These are phyloP conservation scores for Hypoxylon sp. DNA, from an alignment of 2,329 filamentous ascomycete genomes.

Conservation along the genomic window DNA sequence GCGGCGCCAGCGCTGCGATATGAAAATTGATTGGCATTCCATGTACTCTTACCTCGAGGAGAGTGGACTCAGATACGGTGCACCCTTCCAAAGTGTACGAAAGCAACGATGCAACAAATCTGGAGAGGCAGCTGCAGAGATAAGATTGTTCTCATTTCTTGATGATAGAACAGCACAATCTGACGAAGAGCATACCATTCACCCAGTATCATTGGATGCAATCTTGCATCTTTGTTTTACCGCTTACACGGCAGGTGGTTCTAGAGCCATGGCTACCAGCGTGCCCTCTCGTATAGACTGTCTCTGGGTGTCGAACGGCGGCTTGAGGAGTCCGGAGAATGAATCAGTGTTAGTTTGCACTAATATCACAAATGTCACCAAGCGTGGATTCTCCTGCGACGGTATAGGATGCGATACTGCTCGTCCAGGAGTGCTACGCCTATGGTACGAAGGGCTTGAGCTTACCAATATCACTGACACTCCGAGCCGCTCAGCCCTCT, in stretches of 20 bases:
- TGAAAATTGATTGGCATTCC: too few species aligned
- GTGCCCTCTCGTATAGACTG: slow-evolving; percentile 25
- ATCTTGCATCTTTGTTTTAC: slow-evolving; percentile 29
- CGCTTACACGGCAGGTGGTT: slow-evolving; percentile 27
- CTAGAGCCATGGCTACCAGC: slow-evolving; percentile 29
- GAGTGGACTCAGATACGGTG: too few species aligned
- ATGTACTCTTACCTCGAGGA: too few species aligned
- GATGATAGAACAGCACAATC: too few species aligned
- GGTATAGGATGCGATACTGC: background rate
- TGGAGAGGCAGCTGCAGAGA: too few species aligned
- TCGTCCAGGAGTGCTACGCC: background rate
- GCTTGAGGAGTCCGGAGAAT: slow-evolving; percentile 6
- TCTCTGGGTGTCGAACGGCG: slow-evolving; percentile 34
- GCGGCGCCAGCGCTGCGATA: too few species aligned
- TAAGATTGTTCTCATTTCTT: too few species aligned
- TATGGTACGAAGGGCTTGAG: slow-evolving; percentile 34
- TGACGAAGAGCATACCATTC: slow-evolving; percentile 27
- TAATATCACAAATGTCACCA: background rate
- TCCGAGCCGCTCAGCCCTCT: too few species aligned
- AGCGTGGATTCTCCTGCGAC: slow-evolving; percentile 13
- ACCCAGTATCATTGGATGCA: slow-evolving; percentile 39
- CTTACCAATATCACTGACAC: slow-evolving; percentile 11
- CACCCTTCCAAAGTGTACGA: too few species aligned
- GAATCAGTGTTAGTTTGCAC: background rate
- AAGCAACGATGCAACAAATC: too few species aligned